Evolutionary conservation across 225 moss, liverwort and hornwort species (phyloP), one percentile per base, ranked within the genome.

Genomic region (Pseudoscleropodium purum): DNA sequence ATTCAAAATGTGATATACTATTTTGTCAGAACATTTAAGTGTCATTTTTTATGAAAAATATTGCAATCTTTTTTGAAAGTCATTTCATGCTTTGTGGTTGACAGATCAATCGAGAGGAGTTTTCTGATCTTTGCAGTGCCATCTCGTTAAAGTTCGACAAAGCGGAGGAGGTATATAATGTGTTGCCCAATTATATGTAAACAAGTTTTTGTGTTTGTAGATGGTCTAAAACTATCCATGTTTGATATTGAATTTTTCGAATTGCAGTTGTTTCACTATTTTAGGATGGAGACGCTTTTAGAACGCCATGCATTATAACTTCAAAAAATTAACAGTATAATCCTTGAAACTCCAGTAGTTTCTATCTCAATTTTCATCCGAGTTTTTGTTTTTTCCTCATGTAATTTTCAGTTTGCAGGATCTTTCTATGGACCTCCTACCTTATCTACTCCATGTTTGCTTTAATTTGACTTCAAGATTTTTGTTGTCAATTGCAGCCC

Each of bases 141-240:
- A 97, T 99, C 56, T 95, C 96, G 45, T 93, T 99, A 67, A 95
- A 97, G 92, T 99, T 97, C 49, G 99, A 99, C 70, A 99, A 96
- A 95, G 94, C 92, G 70, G 97, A 97, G 37, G 95, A 93, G 94
- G 97, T 97, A 93, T 16, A 56, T 34, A 83, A 62, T 34, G 23
- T 62, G 47, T 33, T 63, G 45, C 34, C 63, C 19, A 60, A 10
- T 31, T 39, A 54, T 64, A 36, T 80, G 45, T 45, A 43, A 73
- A 59, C 6, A 2, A 47, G 24, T 45, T 34, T 79, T 16, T 49
- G 11, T 47, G 2, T 63, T 61, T 61, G 47, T 34, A 70, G 41
- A 52, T 54, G 68, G 7, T 84, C 18, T 51, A 68, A n/a, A 68
- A 68, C 9, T 54, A 27, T 47, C 6, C 30, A 68, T 60, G 68